A percentile compares a stretch with the other conserved stretches of the same genome.
These are phyloP conservation scores for Stipa capillata DNA, from an alignment of 176 grass and related monocot genomes.

Conservation along the genomic window DNA sequence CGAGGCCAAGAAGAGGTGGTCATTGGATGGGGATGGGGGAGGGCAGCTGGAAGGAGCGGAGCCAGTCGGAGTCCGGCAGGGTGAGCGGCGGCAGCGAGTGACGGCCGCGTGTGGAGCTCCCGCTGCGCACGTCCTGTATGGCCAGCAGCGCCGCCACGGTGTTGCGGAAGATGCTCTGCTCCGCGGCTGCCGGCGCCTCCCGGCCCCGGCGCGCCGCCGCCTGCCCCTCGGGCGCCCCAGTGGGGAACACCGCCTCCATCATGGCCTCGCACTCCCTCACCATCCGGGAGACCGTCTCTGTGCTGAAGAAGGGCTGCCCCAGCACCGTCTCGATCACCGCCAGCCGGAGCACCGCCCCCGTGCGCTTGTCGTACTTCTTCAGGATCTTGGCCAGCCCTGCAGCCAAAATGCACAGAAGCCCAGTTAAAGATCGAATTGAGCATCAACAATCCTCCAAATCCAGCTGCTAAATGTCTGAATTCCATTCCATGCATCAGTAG, in stretches of 20 bases:
- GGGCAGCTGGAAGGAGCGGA: constrained; percentile 39
- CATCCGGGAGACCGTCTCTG: constrained; percentile 58
- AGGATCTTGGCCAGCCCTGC: constrained; percentile 72
- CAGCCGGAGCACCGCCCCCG: constrained; percentile 49
- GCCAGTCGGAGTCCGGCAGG: constrained; percentile 55
- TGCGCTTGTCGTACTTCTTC: constrained; percentile 93
- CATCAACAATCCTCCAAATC: too few species aligned
- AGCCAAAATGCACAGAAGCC: too few species aligned
- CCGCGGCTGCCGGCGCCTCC: constrained; percentile 42
- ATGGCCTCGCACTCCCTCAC: constrained; percentile 77
- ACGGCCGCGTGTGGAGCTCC: constrained; percentile 64
- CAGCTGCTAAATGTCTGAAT: too few species aligned
- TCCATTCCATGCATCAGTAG: too few species aligned
- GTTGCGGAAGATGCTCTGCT: constrained; percentile 64
- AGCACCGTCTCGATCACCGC: constrained; percentile 51
- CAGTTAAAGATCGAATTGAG: too few species aligned
- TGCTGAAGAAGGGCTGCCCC: constrained; percentile 69
- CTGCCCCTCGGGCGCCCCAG: constrained; percentile 30
- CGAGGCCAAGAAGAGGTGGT: not conserved
- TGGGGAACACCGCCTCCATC: constrained; percentile 44
- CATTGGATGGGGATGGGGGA: constrained; percentile 37
- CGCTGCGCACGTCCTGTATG: constrained; percentile 75
- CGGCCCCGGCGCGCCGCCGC: not conserved
- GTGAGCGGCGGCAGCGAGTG: constrained; percentile 87
- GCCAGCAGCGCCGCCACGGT: constrained; percentile 69